Evolutionary conservation across 192 early-diverging fungal genomes (phyloP).

Genomic region (Umbelopsis sp.): DNA sequence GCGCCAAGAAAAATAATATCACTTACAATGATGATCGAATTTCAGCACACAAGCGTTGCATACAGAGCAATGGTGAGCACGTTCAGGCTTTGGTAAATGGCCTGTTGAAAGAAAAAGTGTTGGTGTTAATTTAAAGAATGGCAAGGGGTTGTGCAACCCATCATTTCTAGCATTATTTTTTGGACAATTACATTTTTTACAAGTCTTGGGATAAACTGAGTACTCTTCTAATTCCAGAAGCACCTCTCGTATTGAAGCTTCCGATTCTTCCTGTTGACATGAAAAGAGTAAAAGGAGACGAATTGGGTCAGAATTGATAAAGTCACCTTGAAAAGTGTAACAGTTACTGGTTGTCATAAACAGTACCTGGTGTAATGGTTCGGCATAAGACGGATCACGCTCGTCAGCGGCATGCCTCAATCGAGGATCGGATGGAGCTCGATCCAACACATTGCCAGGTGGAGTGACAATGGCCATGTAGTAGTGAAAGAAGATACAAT

Average conservation of each 20-base stretch:
- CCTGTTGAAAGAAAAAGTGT: constrained; percentile 34
- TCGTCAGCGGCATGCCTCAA: not conserved
- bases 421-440: not conserved
- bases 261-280: constrained; percentile 41
- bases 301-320: not conserved
- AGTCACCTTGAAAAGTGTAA: not conserved
- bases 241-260: constrained; percentile 38
- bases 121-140: constrained; percentile 5
- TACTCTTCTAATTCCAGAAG: constrained; percentile 56
- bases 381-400: not conserved
- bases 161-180: not conserved
- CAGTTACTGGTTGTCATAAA: too few relatives aligned
- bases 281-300: not conserved
- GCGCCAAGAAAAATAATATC: not conserved
- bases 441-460: constrained; percentile 48
- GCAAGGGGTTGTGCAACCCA: not conserved
- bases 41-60: constrained; percentile 75
- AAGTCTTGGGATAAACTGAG: constrained; percentile 34
- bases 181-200: constrained; percentile 39
- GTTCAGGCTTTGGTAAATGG: constrained; percentile 73
- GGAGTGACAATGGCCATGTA: constrained; percentile 59
- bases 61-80: constrained; percentile 80
- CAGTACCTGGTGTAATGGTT: constrained; percentile 3
- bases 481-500: constrained; percentile 57
- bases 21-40: constrained; percentile 69